Base-by-base conservation (phyloP, 768 basidiomycete genomes). In the Melanogaster broomeanus region DNA sequence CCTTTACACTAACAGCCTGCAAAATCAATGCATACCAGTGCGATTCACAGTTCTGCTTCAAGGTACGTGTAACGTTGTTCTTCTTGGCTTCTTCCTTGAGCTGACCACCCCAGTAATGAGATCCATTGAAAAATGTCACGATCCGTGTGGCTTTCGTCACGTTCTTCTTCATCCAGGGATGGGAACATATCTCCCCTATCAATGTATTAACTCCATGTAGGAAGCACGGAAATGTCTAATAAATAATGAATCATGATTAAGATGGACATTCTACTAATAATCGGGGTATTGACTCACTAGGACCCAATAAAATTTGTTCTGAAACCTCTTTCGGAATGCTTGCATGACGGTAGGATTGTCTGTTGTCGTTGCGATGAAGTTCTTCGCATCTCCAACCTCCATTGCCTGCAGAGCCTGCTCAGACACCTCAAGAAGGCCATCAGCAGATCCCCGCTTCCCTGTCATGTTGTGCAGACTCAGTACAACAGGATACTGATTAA, bases 91-190 rank as follows among this genome's bases (percentile, higher is more conserved):
- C 44, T 1, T 41, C 16, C 18, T 56, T 38, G 2, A 71, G 50
- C 56, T 72, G 70, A n/a, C 65, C 67, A n/a, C 70, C 64, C 67
- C 69, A 71, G n/a, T n/a, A n/a, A n/a, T n/a, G n/a, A n/a, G n/a
- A n/a, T n/a, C n/a, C n/a, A n/a, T n/a, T n/a, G n/a, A n/a, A n/a
- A n/a, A n/a, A n/a, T n/a, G n/a, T n/a, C n/a, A n/a, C n/a, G n/a
- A n/a, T n/a, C n/a, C n/a, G 50, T 67, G 60, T 50, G 28, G 44
- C 58, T 24, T 61, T 53, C 11, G 60, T 48, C 18, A 66, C 58
- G 5, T 48, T 38, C 4, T 16, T 24, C 41, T 67, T 68, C 28
- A 61, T 62, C 12, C 18, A 19, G 2, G 61, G 61, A 46, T 43
- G 59, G 9, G 61, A n/a, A 22, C 39, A 31, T 38, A 72, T 65